Evolutionary conservation across 306 rosid genomes (phyloP).

Genomic region (Rosa rugosa): DNA sequence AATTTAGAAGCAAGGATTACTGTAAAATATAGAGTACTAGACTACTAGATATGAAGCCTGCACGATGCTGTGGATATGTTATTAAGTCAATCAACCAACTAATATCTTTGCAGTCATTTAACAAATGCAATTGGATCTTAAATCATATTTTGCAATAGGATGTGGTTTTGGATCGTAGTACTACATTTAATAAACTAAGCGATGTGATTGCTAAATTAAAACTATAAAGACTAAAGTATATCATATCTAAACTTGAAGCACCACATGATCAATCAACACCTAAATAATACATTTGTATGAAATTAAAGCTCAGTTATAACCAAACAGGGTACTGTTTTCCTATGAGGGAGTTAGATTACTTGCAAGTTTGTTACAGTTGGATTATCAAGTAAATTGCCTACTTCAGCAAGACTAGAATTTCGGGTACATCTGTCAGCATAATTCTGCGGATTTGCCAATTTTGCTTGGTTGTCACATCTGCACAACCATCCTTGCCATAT

Average conservation of each 20-base stretch:
- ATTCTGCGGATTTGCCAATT: slow-evolving; percentile 97
- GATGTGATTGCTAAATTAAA: background rate
- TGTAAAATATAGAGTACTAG: too few species aligned
- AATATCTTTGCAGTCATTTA: background rate
- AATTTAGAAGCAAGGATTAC: too few species aligned
- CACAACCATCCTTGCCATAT: slow-evolving; percentile 92
- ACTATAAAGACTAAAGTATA: background rate
- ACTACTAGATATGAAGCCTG: too few species aligned
- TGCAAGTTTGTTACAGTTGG: slow-evolving; percentile 72
- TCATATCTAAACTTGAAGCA: background rate
- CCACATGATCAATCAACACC: too few species aligned
- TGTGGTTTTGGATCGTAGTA: background rate
- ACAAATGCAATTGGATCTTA: background rate
- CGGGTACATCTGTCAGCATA: slow-evolving; percentile 76
- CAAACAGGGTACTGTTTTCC: background rate
- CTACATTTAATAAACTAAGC: background rate
- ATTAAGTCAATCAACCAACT: slow-evolving; percentile 5
- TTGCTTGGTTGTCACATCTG: slow-evolving; percentile 90
- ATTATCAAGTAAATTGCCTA: slow-evolving; percentile 80
- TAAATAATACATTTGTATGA: background rate
- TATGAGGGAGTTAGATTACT: slow-evolving; percentile 27
- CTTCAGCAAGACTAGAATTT: slow-evolving; percentile 69
- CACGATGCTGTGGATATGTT: too few species aligned
- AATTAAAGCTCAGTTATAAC: background rate
- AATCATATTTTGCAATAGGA: background rate